Conservation (phyloP, 345 rosid species). For the Aquilaria sinensis region DNA sequence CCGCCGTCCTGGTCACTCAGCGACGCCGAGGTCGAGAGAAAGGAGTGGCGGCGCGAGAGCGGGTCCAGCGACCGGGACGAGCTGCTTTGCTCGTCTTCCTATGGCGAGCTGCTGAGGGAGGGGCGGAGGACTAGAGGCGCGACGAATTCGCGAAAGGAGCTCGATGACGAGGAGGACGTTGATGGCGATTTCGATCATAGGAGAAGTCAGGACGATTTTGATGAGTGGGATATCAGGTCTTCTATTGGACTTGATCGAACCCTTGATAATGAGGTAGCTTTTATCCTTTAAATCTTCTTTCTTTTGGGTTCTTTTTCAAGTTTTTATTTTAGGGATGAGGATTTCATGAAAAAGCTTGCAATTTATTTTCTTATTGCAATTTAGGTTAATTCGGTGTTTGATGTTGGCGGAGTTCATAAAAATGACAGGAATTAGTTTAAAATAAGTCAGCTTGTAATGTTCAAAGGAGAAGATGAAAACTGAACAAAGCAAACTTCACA, state of each 20-base stretch:
- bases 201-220: slow-evolving; percentile 26
- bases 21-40: slow-evolving; percentile 35
- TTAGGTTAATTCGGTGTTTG: neutral
- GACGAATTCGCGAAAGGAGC: slow-evolving; percentile 14
- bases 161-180: slow-evolving; percentile 34
- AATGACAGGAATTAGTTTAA: neutral
- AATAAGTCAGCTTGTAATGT: neutral
- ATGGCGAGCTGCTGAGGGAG: slow-evolving; percentile 27
- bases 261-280: slow-evolving; percentile 66
- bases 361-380: neutral
- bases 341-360: neutral
- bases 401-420: neutral
- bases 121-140: slow-evolving; percentile 15
- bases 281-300: neutral
- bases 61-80: slow-evolving; percentile 35
- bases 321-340: neutral
- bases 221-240: slow-evolving; percentile 70
- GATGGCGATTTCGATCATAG: slow-evolving; percentile 21
- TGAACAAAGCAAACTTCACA: neutral
- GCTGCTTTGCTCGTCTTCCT: slow-evolving; percentile 45
- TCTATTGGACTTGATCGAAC: slow-evolving; percentile 74
- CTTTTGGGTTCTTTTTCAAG: neutral
- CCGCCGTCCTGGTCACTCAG: slow-evolving; percentile 43
- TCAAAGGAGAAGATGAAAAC: neutral
- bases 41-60: slow-evolving; percentile 21